Percentiles rank a stretch among this genome's conserved stretches.
Evolutionary conservation across 495 filamentous ascomycete genomes (phyloP).

Genomic region (Coniosporium apollinis): DNA sequence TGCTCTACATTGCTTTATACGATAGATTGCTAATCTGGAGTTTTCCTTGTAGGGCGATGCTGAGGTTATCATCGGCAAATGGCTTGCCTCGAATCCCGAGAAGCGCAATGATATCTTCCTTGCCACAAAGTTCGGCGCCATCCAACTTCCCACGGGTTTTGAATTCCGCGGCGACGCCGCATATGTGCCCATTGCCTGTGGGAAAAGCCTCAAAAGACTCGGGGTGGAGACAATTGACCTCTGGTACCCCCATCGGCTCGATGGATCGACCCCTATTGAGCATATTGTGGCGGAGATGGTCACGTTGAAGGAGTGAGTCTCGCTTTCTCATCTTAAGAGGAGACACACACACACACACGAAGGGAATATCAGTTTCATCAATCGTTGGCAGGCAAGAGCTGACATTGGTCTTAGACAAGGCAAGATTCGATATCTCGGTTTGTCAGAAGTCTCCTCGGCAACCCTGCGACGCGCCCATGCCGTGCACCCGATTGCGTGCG

Average conservation of each 20-base stretch:
- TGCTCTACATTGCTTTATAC: background rate
- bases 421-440: conserved; percentile 41
- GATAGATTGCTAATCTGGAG: background rate
- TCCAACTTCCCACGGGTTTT: conserved; percentile 11
- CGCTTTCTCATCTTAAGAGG: background rate
- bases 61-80: conserved; percentile 37
- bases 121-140: conserved; percentile 36
- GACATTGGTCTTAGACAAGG: conserved; percentile 20
- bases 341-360: too few relatives aligned
- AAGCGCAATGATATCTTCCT: conserved; percentile 37
- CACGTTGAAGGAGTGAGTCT: conserved; percentile 12
- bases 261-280: conserved; percentile 39
- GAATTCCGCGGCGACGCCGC: conserved; percentile 33
- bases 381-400: too few relatives aligned
- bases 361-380: too few relatives aligned
- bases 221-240: conserved; percentile 35
- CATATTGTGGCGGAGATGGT: conserved; percentile 36
- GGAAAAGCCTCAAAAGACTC: conserved; percentile 34
- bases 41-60: conserved; percentile 19
- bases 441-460: conserved; percentile 37
- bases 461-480: conserved; percentile 41
- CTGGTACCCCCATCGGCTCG: conserved; percentile 18
- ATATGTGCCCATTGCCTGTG: conserved; percentile 33
- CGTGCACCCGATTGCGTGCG: conserved; percentile 39
- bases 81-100: conserved; percentile 35